These are phyloP conservation scores for Wickerhamiella infanticola DNA, from an alignment of 1,139 yeast genomes.

Conservation along the genomic window DNA sequence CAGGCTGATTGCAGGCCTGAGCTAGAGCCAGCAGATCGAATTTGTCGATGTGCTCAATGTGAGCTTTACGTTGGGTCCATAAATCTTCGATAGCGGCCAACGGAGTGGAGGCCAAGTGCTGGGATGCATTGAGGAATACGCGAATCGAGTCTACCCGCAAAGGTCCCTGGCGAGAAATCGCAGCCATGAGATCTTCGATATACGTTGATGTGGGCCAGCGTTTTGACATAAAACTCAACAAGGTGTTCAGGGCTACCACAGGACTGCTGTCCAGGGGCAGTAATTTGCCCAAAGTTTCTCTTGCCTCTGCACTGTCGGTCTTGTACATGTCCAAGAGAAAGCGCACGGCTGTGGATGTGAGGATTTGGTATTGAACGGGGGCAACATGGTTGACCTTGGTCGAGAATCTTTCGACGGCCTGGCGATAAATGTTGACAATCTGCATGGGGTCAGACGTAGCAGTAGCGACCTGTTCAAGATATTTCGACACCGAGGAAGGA, in stretches of 20 bases:
- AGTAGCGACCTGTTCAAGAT: constrained; percentile 7
- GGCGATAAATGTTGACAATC: constrained; percentile 7
- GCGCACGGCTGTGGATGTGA: constrained; percentile 6
- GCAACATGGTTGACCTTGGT: constrained; percentile 1
- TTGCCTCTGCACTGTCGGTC: background rate
- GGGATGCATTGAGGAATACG: constrained; percentile 11
- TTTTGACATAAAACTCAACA: constrained; percentile 9
- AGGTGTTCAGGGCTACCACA: constrained; percentile 9
- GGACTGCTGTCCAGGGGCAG: constrained; percentile 5
- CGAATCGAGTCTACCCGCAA: constrained; percentile 11
- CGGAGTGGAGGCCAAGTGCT: constrained; percentile 3
- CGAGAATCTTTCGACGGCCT: constrained; percentile 6
- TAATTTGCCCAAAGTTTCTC: constrained; percentile 1
- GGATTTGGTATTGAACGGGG: constrained; percentile 7
- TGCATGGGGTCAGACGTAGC: constrained; percentile 5
- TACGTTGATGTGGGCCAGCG: constrained; percentile 12
- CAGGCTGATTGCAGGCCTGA: constrained; percentile 12
- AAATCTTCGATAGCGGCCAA: constrained; percentile 6
- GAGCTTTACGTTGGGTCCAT: constrained; percentile 8
- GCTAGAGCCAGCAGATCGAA: constrained; percentile 15
- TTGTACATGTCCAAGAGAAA: constrained; percentile 2
- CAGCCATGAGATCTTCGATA: constrained; percentile 8
- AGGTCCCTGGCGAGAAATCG: background rate
- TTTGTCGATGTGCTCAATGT: constrained; percentile 6
- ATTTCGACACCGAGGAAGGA: constrained; percentile 14